phyloP scores from a whole-genome alignment of 768 basidiomycete species.

The Coprinellus micaceus region DNA sequence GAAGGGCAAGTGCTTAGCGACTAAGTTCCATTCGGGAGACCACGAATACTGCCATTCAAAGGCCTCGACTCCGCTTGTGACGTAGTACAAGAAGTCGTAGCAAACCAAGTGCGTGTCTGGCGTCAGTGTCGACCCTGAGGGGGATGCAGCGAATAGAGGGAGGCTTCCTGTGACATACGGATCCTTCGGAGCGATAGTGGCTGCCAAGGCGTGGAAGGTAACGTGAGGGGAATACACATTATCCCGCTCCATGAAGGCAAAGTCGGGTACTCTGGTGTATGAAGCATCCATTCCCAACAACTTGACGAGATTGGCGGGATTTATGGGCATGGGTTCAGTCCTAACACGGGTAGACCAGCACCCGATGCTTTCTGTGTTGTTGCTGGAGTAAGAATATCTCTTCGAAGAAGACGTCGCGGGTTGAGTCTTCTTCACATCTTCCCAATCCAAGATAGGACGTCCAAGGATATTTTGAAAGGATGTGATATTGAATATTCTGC shows the following conservation, averaged over 20 bases:
- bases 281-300: constrained; percentile 35
- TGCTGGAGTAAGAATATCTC: constrained; percentile 14
- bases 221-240: constrained; percentile 22
- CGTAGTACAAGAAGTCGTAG: constrained; percentile 32
- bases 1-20: constrained; percentile 36
- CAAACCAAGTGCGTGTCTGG: constrained; percentile 31
- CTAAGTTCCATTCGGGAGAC: constrained; percentile 40
- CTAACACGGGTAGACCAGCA: constrained; percentile 32
- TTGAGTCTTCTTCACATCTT: constrained; percentile 39
- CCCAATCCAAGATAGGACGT: constrained; percentile 46
- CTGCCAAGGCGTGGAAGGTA: constrained; percentile 26
- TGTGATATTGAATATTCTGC: constrained; percentile 43
- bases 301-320: constrained; percentile 22
- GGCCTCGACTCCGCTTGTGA: constrained; percentile 23
- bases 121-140: constrained; percentile 20
- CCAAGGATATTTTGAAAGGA: constrained; percentile 32
- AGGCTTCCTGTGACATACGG: constrained; percentile 20
- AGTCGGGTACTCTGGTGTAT: constrained; percentile 29
- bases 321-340: constrained; percentile 21
- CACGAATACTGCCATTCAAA: constrained; percentile 35
- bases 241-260: constrained; percentile 20
- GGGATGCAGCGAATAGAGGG: constrained; percentile 21
- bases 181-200: constrained; percentile 24
- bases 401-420: constrained; percentile 11
- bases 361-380: constrained; percentile 22